Evolutionary conservation across 1,284 basidiomycete species (phyloP).

Genomic region (Kalmanozyma brasiliensis): DNA sequence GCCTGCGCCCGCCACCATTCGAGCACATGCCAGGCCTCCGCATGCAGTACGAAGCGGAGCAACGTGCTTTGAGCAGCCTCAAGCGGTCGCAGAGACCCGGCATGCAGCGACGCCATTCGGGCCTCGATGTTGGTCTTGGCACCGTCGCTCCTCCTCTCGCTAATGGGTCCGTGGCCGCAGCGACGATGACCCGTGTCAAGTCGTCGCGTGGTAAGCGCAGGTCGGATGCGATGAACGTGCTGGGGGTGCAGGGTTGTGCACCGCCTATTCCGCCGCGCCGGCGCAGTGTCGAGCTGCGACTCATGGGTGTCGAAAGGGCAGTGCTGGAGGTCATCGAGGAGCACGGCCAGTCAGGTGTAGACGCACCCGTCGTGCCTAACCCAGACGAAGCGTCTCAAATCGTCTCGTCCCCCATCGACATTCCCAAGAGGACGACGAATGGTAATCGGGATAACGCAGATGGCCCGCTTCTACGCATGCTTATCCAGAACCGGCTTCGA

Average conservation of each 20-base stretch:
- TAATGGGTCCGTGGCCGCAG: conserved; percentile 9
- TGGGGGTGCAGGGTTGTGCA: neutral
- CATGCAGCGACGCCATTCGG: conserved; percentile 7
- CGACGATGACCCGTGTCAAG: conserved; percentile 17
- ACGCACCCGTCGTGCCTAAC: too few relatives aligned
- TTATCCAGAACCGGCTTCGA: too few relatives aligned
- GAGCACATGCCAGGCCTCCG: conserved; percentile 36
- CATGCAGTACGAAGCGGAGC: conserved; percentile 22
- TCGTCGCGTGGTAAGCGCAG: conserved; percentile 1
- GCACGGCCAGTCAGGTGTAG: too few relatives aligned
- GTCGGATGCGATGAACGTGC: neutral
- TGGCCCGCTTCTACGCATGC: too few relatives aligned
- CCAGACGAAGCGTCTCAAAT: too few relatives aligned
- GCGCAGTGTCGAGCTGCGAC: conserved; percentile 35
- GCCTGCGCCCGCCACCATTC: conserved; percentile 28
- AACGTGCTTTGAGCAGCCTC: conserved; percentile 26
- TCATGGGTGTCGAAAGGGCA: too few relatives aligned
- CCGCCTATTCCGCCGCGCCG: conserved; percentile 29
- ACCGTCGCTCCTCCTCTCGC: conserved; percentile 20
- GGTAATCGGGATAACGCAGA: too few relatives aligned
- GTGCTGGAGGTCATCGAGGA: too few relatives aligned
- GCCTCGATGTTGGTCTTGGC: conserved; percentile 17
- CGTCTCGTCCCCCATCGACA: too few relatives aligned
- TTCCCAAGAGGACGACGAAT: too few relatives aligned
- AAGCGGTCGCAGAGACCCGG: conserved; percentile 11